Evolutionary conservation across 1,284 basidiomycete species (phyloP).

Genomic region (Amylostereum chailletii): DNA sequence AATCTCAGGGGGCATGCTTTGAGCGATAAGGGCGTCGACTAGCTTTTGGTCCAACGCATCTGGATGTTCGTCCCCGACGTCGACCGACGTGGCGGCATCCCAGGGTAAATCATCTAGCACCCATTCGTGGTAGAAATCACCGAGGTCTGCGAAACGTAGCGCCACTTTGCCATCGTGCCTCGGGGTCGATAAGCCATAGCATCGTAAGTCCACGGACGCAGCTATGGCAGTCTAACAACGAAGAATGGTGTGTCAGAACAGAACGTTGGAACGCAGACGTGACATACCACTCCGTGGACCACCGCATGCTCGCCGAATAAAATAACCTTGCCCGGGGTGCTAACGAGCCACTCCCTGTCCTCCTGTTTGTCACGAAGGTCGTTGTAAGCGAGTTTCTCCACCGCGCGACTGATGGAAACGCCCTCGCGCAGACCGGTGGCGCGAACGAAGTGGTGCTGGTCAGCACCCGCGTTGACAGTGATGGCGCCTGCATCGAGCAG

Average conservation of each 20-base stretch:
- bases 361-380: constrained; percentile 23
- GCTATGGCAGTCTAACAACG: constrained; percentile 80
- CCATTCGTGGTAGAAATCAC: constrained; percentile 77
- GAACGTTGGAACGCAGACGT: background rate
- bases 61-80: constrained; percentile 46
- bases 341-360: constrained; percentile 76
- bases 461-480: constrained; percentile 32
- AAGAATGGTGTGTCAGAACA: constrained; percentile 2
- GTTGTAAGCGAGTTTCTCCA: constrained; percentile 53
- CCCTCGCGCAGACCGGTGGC: constrained; percentile 28
- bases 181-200: constrained; percentile 80
- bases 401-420: constrained; percentile 49
- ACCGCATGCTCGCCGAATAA: constrained; percentile 99
- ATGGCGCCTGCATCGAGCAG: constrained; percentile 91
- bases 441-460: constrained; percentile 41
- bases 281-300: constrained; percentile 89
- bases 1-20: constrained; percentile 37
- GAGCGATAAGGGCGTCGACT: constrained; percentile 55
- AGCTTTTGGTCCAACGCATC: constrained; percentile 64
- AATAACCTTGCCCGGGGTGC: constrained; percentile 97
- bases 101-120: constrained; percentile 79
- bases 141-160: constrained; percentile 78
- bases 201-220: constrained; percentile 90
- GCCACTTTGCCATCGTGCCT: constrained; percentile 70
- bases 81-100: constrained; percentile 55